Evolutionary conservation across 2,329 filamentous ascomycete genomes (phyloP).

Genomic region (Botrytis deweyae): DNA sequence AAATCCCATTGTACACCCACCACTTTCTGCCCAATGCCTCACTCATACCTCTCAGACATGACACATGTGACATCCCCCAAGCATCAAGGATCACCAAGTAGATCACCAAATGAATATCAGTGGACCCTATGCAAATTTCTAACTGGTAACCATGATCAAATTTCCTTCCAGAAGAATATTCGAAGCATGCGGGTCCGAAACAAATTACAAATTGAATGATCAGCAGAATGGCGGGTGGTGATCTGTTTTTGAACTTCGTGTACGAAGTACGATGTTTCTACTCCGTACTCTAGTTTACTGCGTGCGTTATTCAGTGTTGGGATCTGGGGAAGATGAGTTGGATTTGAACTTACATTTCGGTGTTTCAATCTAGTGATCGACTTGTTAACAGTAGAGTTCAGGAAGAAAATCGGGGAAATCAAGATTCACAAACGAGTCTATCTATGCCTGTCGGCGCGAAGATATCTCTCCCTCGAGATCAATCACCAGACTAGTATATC

Average conservation of each 20-base stretch:
- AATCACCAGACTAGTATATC: neutral
- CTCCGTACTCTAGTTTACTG: neutral
- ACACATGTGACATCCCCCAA: neutral
- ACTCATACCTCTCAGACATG: neutral
- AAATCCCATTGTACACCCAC: neutral
- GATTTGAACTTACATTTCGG: neutral
- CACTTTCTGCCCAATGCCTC: neutral
- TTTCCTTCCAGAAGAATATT: constrained; percentile 1
- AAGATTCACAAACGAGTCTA: neutral
- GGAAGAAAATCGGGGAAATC: neutral
- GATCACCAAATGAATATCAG: constrained; percentile 7
- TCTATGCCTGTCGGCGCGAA: neutral
- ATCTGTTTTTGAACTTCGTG: neutral
- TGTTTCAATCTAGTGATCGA: neutral
- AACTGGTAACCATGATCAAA: neutral
- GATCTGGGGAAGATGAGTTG: neutral
- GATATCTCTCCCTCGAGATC: neutral
- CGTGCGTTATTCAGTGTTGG: neutral
- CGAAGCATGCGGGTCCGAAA: neutral
- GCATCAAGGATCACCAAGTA: neutral
- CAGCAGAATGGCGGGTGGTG: neutral
- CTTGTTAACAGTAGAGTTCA: neutral
- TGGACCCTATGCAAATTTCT: neutral
- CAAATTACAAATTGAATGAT: neutral
- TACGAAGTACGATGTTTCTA: neutral